Evolutionary conservation across 2,329 filamentous ascomycete genomes (phyloP).

Genomic region (Phialocephala subalpina): DNA sequence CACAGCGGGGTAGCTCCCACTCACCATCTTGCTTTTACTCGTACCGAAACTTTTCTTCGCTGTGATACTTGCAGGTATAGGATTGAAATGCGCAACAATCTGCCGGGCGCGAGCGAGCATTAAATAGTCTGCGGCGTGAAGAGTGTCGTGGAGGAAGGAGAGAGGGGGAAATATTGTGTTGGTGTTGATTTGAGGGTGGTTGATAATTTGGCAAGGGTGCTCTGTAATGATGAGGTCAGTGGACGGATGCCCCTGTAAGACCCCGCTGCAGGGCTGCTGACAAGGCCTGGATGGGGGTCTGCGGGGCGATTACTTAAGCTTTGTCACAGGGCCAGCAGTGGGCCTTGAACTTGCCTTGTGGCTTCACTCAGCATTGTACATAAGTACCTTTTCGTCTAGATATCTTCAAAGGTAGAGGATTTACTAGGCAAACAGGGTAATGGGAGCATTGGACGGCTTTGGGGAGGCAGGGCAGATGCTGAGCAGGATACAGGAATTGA

Average conservation of each 20-base stretch:
- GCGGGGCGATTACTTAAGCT: conserved; percentile 26
- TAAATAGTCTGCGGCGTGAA: conserved; percentile 23
- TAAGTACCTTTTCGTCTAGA: too few species aligned
- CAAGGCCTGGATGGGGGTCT: conserved; percentile 8
- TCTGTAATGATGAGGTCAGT: conserved; percentile 35
- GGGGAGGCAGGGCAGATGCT: neutral
- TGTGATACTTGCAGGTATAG: neutral
- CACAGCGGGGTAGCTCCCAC: conserved; percentile 17
- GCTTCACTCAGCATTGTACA: too few species aligned
- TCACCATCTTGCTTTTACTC: conserved; percentile 39
- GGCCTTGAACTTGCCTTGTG: too few species aligned
- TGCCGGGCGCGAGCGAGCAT: conserved; percentile 21
- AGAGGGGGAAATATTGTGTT: conserved; percentile 15
- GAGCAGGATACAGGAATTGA: neutral
- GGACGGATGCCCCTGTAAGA: neutral
- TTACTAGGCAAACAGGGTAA: too few species aligned
- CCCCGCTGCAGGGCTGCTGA: conserved; percentile 16
- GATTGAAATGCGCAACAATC: conserved; percentile 10
- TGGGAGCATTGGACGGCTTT: neutral
- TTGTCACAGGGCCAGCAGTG: conserved; percentile 11
- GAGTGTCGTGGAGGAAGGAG: neutral
- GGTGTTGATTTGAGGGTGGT: conserved; percentile 14
- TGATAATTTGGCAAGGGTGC: conserved; percentile 24
- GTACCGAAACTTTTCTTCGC: conserved; percentile 7
- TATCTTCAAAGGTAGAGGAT: too few species aligned